Evolutionary conservation across 2,329 filamentous ascomycete genomes (phyloP).

Genomic region (Bipolaris bicolor): DNA sequence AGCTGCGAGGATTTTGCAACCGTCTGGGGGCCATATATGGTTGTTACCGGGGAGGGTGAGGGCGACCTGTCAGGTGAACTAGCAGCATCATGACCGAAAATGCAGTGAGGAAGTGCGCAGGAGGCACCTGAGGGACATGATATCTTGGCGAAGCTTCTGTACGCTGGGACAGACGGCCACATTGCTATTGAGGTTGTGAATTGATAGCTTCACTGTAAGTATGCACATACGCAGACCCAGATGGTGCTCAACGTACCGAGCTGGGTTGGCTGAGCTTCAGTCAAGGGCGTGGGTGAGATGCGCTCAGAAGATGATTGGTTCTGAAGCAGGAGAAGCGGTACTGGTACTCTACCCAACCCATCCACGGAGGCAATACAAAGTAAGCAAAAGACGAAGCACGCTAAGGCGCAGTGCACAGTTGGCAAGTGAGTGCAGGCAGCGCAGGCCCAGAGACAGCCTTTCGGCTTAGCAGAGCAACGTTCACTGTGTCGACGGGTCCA

Average conservation of each 20-base stretch:
- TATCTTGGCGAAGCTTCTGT: constrained; percentile 33
- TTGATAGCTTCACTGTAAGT: constrained; percentile 18
- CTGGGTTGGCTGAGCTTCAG: background rate
- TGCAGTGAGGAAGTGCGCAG: constrained; percentile 63
- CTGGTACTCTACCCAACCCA: background rate
- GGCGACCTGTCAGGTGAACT: constrained; percentile 10
- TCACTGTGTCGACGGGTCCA: background rate
- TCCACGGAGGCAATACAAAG: background rate
- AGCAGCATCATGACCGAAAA: constrained; percentile 61
- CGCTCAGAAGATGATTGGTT: background rate
- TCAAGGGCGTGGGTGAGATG: background rate
- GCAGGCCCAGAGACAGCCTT: background rate
- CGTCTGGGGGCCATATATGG: constrained; percentile 16
- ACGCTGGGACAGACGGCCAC: constrained; percentile 39
- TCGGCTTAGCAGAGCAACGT: background rate
- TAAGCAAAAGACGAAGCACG: background rate
- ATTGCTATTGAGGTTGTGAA: constrained; percentile 19
- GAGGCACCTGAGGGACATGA: constrained; percentile 58
- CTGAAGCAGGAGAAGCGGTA: background rate
- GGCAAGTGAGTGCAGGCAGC: background rate
- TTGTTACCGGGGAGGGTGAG: constrained; percentile 4
- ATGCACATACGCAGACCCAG: background rate
- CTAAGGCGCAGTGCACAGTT: constrained; percentile 1
- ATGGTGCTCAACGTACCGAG: constrained; percentile 18
- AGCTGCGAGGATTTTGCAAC: constrained; percentile 44